phyloP scores from a whole-genome alignment of 371 early-diverging fungal species.

The Mortierella sp. region DNA sequence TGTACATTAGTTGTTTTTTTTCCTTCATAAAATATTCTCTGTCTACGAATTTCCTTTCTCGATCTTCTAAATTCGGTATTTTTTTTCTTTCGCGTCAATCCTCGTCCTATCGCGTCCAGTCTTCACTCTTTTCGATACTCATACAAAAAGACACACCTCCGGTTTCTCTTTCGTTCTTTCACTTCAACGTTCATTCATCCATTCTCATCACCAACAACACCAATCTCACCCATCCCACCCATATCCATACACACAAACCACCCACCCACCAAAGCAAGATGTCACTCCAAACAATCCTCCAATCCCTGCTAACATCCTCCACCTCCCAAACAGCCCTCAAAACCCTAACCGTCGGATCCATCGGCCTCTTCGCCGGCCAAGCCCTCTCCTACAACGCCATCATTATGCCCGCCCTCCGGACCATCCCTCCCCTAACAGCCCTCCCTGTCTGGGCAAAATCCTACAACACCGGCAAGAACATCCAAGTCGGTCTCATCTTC shows the following conservation, averaged over 20 bases:
- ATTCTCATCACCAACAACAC: no score
- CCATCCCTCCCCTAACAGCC: conserved; percentile 5
- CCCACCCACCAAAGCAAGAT: background rate
- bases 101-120: no score
- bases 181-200: no score
- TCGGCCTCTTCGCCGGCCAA: conserved; percentile 36
- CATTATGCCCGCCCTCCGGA: conserved; percentile 35
- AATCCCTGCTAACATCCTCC: background rate
- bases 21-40: background rate
- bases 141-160: no score
- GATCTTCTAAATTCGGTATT: no score
- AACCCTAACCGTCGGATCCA: conserved; percentile 28
- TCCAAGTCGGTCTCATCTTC: conserved; percentile 22
- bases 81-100: no score
- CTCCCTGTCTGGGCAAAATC: conserved; percentile 38
- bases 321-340: conserved; percentile 18
- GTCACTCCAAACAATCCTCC: background rate
- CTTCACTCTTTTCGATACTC: background rate
- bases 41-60: background rate
- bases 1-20: background rate
- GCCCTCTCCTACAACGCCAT: conserved; percentile 31
- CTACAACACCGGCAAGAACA: conserved; percentile 12
- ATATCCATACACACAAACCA: background rate
- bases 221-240: no score
- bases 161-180: background rate